Evolutionary conservation across 2,329 filamentous ascomycete species (phyloP).

Genomic region (Harringtonia lauricola): DNA sequence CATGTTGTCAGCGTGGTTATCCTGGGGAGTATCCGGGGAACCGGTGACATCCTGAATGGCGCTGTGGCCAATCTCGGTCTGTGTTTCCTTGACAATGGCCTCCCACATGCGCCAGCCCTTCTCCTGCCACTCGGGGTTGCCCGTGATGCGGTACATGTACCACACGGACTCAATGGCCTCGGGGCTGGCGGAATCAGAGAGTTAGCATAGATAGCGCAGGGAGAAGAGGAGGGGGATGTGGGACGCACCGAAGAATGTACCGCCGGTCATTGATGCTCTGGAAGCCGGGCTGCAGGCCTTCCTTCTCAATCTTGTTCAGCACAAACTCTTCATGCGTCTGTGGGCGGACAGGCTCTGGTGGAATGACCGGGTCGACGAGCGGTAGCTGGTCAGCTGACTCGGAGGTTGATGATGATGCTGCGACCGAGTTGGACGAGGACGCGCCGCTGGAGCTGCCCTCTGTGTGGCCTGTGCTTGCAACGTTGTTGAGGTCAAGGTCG

Average conservation of each 20-base stretch:
- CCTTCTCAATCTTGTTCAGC: conserved; percentile 27
- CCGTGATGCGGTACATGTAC: conserved; percentile 85
- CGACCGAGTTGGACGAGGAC: no score
- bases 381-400: neutral
- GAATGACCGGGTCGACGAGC: no score
- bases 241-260: conserved; percentile 50
- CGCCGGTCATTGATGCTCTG: conserved; percentile 28
- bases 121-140: conserved; percentile 63
- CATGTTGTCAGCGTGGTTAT: conserved; percentile 49
- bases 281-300: conserved; percentile 40
- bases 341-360: conserved; percentile 26
- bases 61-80: conserved; percentile 55
- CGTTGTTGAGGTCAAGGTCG: conserved; percentile 15
- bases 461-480: neutral
- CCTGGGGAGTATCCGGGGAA: conserved; percentile 15
- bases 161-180: conserved; percentile 84
- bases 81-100: conserved; percentile 55
- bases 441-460: neutral
- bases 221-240: neutral
- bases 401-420: no score
- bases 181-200: conserved; percentile 49
- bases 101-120: conserved; percentile 82
- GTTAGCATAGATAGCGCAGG: neutral
- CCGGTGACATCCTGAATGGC: conserved; percentile 55
- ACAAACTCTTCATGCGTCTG: conserved; percentile 45